phyloP scores from a whole-genome alignment of 768 basidiomycete genomes.

The Boletus subparvulus region DNA sequence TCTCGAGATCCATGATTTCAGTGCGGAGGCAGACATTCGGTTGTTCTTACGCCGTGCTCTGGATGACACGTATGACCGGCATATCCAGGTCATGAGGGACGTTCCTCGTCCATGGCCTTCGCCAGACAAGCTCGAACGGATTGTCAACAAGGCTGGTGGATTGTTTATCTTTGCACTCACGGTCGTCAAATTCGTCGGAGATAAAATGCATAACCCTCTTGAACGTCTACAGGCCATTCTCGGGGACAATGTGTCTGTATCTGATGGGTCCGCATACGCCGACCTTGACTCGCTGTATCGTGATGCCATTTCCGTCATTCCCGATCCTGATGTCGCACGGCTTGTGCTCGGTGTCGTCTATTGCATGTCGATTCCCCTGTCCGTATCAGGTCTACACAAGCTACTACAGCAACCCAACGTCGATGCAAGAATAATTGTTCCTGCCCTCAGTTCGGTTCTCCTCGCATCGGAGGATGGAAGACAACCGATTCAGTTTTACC shows the following conservation, averaged over 20 bases:
- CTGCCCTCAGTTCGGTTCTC: slow-evolving; percentile 18
- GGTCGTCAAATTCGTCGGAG: slow-evolving; percentile 27
- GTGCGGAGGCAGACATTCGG: slow-evolving; percentile 25
- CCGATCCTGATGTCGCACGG: slow-evolving; percentile 13
- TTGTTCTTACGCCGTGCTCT: slow-evolving; percentile 22
- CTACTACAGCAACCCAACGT: slow-evolving; percentile 15
- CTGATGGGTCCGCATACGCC: slow-evolving; percentile 11
- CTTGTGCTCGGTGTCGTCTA: slow-evolving; percentile 21
- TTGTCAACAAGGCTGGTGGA: slow-evolving; percentile 21
- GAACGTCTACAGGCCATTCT: slow-evolving; percentile 15
- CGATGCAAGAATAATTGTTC: slow-evolving; percentile 13
- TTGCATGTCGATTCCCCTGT: slow-evolving; percentile 11
- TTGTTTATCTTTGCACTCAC: slow-evolving; percentile 33
- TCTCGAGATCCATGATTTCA: slow-evolving; percentile 25
- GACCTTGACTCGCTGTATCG: slow-evolving; percentile 23
- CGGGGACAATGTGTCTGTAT: slow-evolving; percentile 2
- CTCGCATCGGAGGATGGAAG: slow-evolving; percentile 19
- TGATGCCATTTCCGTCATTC: slow-evolving; percentile 20
- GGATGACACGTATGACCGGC: slow-evolving; percentile 14
- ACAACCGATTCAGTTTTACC: slow-evolving; percentile 23
- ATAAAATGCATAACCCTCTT: slow-evolving; percentile 12
- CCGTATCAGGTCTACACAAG: slow-evolving; percentile 13
- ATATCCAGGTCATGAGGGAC: slow-evolving; percentile 16
- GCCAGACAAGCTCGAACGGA: slow-evolving; percentile 16
- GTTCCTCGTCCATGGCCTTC: slow-evolving; percentile 28